Conservation (phyloP, 371 early-diverging fungal species). For the Circinella minor region DNA sequence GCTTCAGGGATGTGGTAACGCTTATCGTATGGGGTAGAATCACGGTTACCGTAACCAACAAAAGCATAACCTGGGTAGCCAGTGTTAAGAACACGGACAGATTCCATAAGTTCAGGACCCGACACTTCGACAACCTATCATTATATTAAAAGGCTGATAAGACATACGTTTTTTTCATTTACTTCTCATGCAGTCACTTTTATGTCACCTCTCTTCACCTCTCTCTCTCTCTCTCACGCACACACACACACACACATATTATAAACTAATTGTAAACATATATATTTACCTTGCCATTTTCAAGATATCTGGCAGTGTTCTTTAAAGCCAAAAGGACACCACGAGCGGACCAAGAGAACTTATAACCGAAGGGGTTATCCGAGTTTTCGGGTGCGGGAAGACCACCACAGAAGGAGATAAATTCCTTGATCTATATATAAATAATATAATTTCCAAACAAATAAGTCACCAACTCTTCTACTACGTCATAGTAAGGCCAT, state of each 20-base stretch:
- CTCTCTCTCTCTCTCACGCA: not conserved
- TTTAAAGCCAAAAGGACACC: conserved; percentile 94
- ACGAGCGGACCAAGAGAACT: conserved; percentile 97
- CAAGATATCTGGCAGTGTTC: conserved; percentile 89
- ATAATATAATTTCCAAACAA: too few relatives aligned
- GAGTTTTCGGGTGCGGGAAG: conserved; percentile 98
- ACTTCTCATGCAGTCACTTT: not conserved
- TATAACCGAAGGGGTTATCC: conserved; percentile 98
- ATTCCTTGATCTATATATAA: conserved; percentile 68
- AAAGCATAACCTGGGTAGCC: conserved; percentile 89
- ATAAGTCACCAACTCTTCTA: too few relatives aligned
- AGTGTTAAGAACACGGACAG: conserved; percentile 84
- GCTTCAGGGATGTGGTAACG: conserved; percentile 96
- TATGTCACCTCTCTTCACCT: not conserved
- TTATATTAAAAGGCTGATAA: not conserved
- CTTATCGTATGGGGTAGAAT: conserved; percentile 93
- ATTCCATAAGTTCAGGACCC: conserved; percentile 88
- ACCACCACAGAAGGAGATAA: conserved; percentile 98
- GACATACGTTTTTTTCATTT: not conserved
- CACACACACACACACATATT: too few relatives aligned
- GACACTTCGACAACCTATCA: conserved; percentile 80
- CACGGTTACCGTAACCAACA: conserved; percentile 95
- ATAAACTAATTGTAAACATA: not conserved
- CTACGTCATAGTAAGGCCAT: not conserved
- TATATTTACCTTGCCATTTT: conserved; percentile 77